These are phyloP conservation scores for Fragaria iinumae DNA, from an alignment of 306 rosid genomes.

Conservation along the genomic window DNA sequence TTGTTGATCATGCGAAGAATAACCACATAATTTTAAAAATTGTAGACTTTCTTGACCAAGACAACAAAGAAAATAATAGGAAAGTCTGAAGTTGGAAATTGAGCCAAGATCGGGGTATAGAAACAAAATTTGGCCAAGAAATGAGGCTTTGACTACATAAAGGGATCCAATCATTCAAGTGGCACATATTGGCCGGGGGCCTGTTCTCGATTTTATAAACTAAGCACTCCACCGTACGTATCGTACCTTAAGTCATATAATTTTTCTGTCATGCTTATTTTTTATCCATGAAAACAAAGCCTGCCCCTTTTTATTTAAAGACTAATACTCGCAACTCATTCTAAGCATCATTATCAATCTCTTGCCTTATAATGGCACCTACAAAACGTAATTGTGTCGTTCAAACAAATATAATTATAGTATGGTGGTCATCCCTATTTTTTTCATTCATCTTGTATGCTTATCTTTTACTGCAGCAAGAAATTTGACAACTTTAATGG, in stretches of 20 bases:
- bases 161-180: too few species aligned
- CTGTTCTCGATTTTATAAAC: too few species aligned
- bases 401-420: not conserved
- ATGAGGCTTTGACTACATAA: too few species aligned
- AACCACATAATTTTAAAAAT: too few species aligned
- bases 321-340: not conserved
- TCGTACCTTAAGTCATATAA: not conserved
- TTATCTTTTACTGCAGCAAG: constrained; percentile 27
- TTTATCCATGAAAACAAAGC: not conserved
- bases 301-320: not conserved
- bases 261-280: not conserved
- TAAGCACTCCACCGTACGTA: not conserved
- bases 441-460: constrained; percentile 20
- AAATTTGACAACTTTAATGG: not conserved
- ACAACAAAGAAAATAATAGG: too few species aligned
- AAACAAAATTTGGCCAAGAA: not conserved
- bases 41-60: too few species aligned
- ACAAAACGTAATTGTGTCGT: not conserved
- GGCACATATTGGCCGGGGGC: too few species aligned
- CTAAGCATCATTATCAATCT: not conserved
- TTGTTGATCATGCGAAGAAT: too few species aligned
- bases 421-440: not conserved
- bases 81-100: too few species aligned
- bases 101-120: too few species aligned
- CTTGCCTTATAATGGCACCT: not conserved